These are phyloP conservation scores for Globisporangium middletonii DNA, from an alignment of 352 stramenopile genomes.

Conservation along the genomic window DNA sequence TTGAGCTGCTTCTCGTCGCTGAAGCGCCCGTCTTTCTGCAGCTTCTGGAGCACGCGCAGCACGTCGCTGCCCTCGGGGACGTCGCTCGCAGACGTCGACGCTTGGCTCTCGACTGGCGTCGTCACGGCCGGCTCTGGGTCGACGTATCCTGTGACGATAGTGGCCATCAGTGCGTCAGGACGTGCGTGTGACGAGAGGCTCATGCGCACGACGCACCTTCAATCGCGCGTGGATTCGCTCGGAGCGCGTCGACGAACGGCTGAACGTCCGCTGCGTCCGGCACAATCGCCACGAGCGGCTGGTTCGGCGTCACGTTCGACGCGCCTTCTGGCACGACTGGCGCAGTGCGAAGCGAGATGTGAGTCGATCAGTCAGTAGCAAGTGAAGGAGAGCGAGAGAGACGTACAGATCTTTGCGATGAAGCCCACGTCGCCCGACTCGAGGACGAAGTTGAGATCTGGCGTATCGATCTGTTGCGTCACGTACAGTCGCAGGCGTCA, in stretches of 20 bases:
- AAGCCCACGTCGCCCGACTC: conserved; percentile 77
- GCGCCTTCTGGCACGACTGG: conserved; percentile 59
- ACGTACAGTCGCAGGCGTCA: neutral
- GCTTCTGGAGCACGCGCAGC: conserved; percentile 62
- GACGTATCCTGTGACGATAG: conserved; percentile 22
- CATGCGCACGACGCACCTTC: conserved; percentile 32
- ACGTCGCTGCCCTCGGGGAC: conserved; percentile 49
- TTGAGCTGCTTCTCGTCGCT: conserved; percentile 63
- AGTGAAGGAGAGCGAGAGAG: neutral
- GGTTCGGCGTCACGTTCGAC: conserved; percentile 50
- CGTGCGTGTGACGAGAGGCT: too few species aligned
- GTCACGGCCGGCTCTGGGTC: conserved; percentile 16
- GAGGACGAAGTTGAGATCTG: conserved; percentile 74
- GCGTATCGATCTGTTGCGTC: conserved; percentile 65
- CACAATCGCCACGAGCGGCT: conserved; percentile 76
- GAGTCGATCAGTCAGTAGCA: too few species aligned
- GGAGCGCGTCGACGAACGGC: conserved; percentile 52
- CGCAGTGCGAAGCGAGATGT: neutral
- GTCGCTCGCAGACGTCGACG: conserved; percentile 12
- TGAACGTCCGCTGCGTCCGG: conserved; percentile 49
- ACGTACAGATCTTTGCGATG: conserved; percentile 36
- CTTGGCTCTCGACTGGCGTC: neutral
- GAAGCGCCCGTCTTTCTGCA: conserved; percentile 80
- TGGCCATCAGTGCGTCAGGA: neutral
- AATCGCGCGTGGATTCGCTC: conserved; percentile 49